Evolutionary conservation across 2,329 filamentous ascomycete genomes (phyloP).

Genomic region (Claviceps humidiphila): DNA sequence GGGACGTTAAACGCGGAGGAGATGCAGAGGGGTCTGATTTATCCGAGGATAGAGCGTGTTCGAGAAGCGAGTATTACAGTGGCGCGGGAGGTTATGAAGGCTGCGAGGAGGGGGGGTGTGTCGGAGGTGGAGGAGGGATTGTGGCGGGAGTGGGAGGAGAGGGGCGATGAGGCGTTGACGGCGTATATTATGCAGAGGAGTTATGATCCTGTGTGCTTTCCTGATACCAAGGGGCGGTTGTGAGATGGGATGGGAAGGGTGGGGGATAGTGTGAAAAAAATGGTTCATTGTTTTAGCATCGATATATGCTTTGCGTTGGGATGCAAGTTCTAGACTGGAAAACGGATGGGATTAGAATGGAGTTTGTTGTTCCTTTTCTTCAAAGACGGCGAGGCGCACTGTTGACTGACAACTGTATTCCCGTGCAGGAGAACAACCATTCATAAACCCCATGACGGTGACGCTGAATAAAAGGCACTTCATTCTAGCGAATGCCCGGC

Average conservation of each 20-base stretch:
- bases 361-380: too few relatives aligned
- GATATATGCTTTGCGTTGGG: too few relatives aligned
- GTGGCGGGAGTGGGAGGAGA: slow-evolving; percentile 61
- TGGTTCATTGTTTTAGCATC: too few relatives aligned
- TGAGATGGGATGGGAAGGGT: slow-evolving; percentile 6
- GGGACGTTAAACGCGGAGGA: slow-evolving; percentile 70
- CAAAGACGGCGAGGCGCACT: too few relatives aligned
- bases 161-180: slow-evolving; percentile 49
- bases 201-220: slow-evolving; percentile 42
- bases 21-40: slow-evolving; percentile 70
- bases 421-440: too few relatives aligned
- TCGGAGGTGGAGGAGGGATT: slow-evolving; percentile 53
- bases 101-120: slow-evolving; percentile 71
- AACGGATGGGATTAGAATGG: too few relatives aligned
- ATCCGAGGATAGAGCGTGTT: slow-evolving; percentile 83
- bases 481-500: too few relatives aligned
- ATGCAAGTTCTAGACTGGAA: too few relatives aligned
- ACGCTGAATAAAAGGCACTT: too few relatives aligned
- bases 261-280: neutral
- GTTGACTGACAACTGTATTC: too few relatives aligned
- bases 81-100: slow-evolving; percentile 84
- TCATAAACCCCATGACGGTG: too few relatives aligned
- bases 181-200: slow-evolving; percentile 46
- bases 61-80: slow-evolving; percentile 79
- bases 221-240: slow-evolving; percentile 21